Percentiles rank a stretch among this genome's conserved stretches.
phyloP scores from a whole-genome alignment of 257 asterid species.

The Nicotiana knightiana region DNA sequence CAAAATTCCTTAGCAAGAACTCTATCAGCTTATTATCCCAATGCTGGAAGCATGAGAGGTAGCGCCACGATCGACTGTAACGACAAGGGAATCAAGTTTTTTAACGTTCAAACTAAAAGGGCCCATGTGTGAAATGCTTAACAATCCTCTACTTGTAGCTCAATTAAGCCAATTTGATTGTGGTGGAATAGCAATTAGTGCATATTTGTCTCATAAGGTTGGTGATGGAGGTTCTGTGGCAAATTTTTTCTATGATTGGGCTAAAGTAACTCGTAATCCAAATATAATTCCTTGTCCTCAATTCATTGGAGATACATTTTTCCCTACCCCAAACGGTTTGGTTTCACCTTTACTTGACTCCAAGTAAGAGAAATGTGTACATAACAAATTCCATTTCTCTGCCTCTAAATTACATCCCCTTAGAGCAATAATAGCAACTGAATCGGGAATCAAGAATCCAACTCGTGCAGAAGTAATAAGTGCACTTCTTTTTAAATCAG shows the following conservation, averaged over 20 bases:
- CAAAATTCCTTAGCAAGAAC: constrained; percentile 1
- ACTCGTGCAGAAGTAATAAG: background rate
- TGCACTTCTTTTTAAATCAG: background rate
- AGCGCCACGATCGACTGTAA: background rate
- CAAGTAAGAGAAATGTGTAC: background rate
- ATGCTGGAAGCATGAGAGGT: constrained; percentile 2
- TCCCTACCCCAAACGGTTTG: background rate
- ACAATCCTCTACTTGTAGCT: background rate
- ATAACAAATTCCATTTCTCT: background rate
- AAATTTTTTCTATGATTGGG: constrained; percentile 12
- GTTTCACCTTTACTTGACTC: background rate
- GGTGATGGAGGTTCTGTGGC: background rate
- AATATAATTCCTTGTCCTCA: background rate
- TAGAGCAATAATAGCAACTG: background rate
- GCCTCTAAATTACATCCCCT: background rate
- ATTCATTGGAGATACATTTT: background rate
- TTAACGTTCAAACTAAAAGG: background rate
- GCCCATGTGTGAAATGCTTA: background rate
- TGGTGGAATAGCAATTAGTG: constrained; percentile 9
- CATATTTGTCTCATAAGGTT: constrained; percentile 2
- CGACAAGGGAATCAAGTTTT: background rate
- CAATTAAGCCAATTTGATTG: constrained; percentile 5
- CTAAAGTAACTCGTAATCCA: background rate
- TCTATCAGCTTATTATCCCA: background rate
- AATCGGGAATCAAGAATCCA: background rate